Percentiles rank a stretch among this genome's conserved stretches.
Evolutionary conservation across 495 filamentous ascomycete genomes (phyloP).

Genomic region (Collariella sp.): DNA sequence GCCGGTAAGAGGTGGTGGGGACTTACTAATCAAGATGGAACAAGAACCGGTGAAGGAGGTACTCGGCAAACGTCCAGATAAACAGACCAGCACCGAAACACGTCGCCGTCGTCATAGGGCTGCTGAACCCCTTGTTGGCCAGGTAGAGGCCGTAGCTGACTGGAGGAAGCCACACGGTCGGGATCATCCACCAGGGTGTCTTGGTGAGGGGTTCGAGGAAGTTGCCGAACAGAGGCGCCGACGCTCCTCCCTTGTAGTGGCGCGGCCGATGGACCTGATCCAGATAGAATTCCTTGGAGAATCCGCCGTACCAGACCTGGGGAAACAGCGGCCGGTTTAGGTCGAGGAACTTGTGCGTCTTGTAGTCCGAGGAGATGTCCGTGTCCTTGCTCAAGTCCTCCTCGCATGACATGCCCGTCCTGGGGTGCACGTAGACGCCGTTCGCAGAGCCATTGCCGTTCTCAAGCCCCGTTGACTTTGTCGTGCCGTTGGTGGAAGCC

Average conservation of each 20-base stretch:
- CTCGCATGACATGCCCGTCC: conserved; percentile 74
- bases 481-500: conserved; percentile 36
- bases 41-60: conserved; percentile 78
- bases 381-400: conserved; percentile 85
- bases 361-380: conserved; percentile 63
- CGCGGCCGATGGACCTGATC: conserved; percentile 92
- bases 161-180: conserved; percentile 74
- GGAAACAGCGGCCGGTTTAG: conserved; percentile 73
- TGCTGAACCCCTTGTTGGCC: conserved; percentile 48
- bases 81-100: conserved; percentile 59
- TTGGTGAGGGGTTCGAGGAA: conserved; percentile 91
- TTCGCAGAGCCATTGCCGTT: conserved; percentile 28
- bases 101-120: conserved; percentile 31
- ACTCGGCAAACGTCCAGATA: conserved; percentile 88
- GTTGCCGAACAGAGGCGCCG: conserved; percentile 94
- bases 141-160: conserved; percentile 67
- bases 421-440: conserved; percentile 48
- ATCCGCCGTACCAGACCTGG: conserved; percentile 84
- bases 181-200: conserved; percentile 89
- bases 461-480: background rate
- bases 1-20: background rate
- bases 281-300: conserved; percentile 88
- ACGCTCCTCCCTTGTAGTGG: conserved; percentile 86
- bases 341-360: conserved; percentile 87
- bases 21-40: conserved; percentile 90